Conservation (phyloP, 2,329 filamentous ascomycete species). For the Epichloe elymi region DNA sequence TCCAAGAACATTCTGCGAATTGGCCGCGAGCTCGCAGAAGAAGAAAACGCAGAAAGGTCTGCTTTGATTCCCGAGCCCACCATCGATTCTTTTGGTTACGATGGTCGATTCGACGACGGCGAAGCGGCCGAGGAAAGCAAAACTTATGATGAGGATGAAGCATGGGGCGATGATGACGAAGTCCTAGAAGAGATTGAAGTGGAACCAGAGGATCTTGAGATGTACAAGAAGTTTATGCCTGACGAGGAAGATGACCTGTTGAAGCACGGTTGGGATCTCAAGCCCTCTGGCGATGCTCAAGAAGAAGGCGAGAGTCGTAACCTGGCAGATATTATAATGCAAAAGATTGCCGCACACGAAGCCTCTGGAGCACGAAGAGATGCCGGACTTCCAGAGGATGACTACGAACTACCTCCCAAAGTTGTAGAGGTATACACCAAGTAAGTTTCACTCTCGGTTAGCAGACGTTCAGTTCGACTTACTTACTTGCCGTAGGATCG, state of each 20-base stretch:
- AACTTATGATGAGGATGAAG: constrained; percentile 46
- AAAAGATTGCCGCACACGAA: constrained; percentile 89
- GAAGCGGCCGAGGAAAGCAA: constrained; percentile 30
- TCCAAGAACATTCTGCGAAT: constrained; percentile 82
- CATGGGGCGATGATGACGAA: constrained; percentile 70
- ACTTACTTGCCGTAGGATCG: constrained; percentile 43
- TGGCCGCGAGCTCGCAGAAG: constrained; percentile 76
- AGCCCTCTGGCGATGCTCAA: constrained; percentile 32
- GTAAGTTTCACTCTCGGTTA: constrained; percentile 27
- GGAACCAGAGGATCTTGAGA: constrained; percentile 76
- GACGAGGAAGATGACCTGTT: constrained; percentile 59
- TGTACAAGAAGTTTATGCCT: constrained; percentile 82
- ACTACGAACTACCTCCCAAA: constrained; percentile 76
- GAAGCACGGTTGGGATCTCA: constrained; percentile 46
- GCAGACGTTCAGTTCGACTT: neutral
- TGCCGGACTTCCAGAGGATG: constrained; percentile 54
- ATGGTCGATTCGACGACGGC: constrained; percentile 55
- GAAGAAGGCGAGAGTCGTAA: constrained; percentile 50
- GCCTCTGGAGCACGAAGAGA: constrained; percentile 40
- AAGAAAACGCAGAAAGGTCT: constrained; percentile 41
- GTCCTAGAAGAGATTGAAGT: constrained; percentile 63
- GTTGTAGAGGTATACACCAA: constrained; percentile 91
- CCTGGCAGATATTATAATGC: constrained; percentile 80
- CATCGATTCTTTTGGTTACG: constrained; percentile 59
- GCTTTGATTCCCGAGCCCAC: constrained; percentile 24